Conservation (phyloP, 1,284 basidiomycete genomes). For the Neonothopanus nambi region DNA sequence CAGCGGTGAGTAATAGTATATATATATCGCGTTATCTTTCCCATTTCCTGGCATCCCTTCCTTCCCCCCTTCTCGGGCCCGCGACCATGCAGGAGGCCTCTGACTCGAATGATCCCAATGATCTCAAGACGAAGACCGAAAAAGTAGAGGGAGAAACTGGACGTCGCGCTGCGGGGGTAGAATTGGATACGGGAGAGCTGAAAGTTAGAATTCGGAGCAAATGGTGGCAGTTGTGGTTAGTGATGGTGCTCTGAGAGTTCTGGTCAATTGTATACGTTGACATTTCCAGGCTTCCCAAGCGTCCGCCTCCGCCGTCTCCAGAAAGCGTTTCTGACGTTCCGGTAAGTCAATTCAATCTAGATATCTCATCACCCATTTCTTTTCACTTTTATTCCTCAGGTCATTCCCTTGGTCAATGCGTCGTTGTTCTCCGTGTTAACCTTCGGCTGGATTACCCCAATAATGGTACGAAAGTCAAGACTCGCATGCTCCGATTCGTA, state of each 20-base stretch:
- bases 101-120: not conserved
- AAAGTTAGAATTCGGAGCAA: conserved; percentile 9
- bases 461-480: conserved; percentile 54
- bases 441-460: conserved; percentile 66
- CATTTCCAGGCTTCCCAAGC: conserved; percentile 54
- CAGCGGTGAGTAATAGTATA: too few species aligned
- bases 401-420: conserved; percentile 60
- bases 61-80: not conserved
- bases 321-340: conserved; percentile 57
- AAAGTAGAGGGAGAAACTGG: not conserved
- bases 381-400: not conserved
- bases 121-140: not conserved
- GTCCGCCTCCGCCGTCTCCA: conserved; percentile 59
- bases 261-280: not conserved
- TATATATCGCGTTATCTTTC: not conserved
- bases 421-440: conserved; percentile 60
- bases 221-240: conserved; percentile 33
- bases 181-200: conserved; percentile 10
- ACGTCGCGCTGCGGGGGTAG: not conserved
- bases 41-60: not conserved
- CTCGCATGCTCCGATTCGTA: too few species aligned
- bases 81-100: not conserved
- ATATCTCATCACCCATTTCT: not conserved
- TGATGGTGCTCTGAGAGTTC: not conserved
- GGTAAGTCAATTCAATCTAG: conserved; percentile 27